Evolutionary conservation across 2,329 filamentous ascomycete genomes (phyloP), one percentile per base, ranked within the genome.

Genomic region (Aspergillus brasiliensis): DNA sequence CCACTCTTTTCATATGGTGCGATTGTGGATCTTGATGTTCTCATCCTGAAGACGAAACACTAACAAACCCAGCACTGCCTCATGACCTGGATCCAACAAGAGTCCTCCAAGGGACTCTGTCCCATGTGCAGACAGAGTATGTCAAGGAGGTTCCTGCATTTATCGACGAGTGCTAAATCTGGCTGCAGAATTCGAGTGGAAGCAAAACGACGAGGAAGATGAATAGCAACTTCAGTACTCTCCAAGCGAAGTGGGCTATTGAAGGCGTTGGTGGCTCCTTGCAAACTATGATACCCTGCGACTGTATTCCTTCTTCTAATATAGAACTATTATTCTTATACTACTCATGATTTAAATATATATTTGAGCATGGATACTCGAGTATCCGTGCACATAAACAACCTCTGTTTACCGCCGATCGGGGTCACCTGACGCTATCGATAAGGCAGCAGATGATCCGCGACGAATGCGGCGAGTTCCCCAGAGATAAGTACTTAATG

Each of bases 111-210:
- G 70, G 94, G 94, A 21, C 90, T 97, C 65, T 99, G 95, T 75
- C 95, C 95, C 27, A 98, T 99, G 95, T 99, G 95, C 74, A 87
- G 95, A 67, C 95, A 98, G 77, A 92, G 92, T 95, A 84, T 69
- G 83, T 72, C 8, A 56, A 34, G 8, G 19, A 28, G 15, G 27
- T 10, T 11, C 31, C 13, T 55, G 3, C 34, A 2, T 17, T 31
- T 49, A 10, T 5, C 5, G 21, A 8, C 38, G 27, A 55, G 61
- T 58, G 66, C 67, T 67, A 61, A 71, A 51, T 13, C 25, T 57
- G 11, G 19, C 8, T 42, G 21, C 67, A 84, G 82, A 83, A 74
- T 84, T 84, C 61, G 81, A 83, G 69, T 83, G 81, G 81, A 82
- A 82, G 61, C 75, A 80, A 65, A 75, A 72, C 31, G 76, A 74